Evolutionary conservation across 352 stramenopile species (phyloP).

Genomic region (Phytophthora pluvialis): DNA sequence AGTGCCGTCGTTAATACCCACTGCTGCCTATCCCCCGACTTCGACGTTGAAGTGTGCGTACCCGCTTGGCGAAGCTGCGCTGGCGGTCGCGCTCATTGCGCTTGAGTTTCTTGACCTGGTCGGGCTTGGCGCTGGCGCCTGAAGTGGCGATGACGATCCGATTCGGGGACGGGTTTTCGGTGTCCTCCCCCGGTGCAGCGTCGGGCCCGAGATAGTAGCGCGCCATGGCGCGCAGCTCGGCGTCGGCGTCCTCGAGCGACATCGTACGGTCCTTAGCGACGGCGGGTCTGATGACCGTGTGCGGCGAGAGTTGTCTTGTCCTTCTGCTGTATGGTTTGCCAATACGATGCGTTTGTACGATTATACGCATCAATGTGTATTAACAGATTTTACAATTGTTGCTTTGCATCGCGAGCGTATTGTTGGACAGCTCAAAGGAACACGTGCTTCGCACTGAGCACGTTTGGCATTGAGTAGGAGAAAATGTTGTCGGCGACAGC

Average conservation of each 20-base stretch:
- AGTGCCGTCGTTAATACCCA: not conserved
- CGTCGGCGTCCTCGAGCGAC: slow-evolving; percentile 13
- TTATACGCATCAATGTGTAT: too few relatives aligned
- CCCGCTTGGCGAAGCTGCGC: slow-evolving; percentile 60
- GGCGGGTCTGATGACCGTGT: slow-evolving; percentile 30
- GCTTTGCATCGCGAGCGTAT: too few relatives aligned
- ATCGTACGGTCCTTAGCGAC: slow-evolving; percentile 9
- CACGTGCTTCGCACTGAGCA: too few relatives aligned
- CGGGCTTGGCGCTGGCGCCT: slow-evolving; percentile 2
- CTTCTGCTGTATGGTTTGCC: too few relatives aligned
- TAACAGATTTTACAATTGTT: too few relatives aligned
- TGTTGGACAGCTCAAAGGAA: too few relatives aligned
- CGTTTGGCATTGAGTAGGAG: too few relatives aligned
- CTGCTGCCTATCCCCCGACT: slow-evolving; percentile 1
- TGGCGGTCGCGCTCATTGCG: slow-evolving; percentile 71
- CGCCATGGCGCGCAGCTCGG: slow-evolving; percentile 28
- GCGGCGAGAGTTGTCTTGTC: not conserved
- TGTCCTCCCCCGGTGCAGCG: slow-evolving; percentile 12
- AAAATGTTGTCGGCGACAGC: too few relatives aligned
- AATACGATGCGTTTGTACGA: not conserved
- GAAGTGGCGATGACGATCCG: not conserved
- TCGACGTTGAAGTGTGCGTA: slow-evolving; percentile 23
- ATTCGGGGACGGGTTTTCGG: slow-evolving; percentile 23
- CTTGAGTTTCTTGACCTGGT: slow-evolving; percentile 42
- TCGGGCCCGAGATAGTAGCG: slow-evolving; percentile 27